phyloP scores from a whole-genome alignment of 2,329 filamentous ascomycete genomes.

The Ascochyta lentis region DNA sequence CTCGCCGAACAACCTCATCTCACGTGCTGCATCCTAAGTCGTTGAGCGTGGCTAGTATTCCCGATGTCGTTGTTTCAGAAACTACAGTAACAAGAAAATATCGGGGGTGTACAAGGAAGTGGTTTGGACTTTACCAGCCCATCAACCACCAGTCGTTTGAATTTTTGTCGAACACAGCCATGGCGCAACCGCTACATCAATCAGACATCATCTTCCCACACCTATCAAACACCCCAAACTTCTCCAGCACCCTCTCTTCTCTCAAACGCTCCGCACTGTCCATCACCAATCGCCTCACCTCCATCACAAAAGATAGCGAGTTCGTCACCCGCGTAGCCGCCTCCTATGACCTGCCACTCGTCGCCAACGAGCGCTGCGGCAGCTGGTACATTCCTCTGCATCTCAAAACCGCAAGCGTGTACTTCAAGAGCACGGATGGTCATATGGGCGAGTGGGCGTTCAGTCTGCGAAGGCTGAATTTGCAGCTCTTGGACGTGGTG shows the following conservation, averaged over 20 bases:
- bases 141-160: too few species aligned
- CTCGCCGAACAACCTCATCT: too few species aligned
- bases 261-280: conserved; percentile 79
- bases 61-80: too few species aligned
- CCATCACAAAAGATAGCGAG: conserved; percentile 75
- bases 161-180: conserved; percentile 5
- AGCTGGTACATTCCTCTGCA: conserved; percentile 85
- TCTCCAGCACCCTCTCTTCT: conserved; percentile 68
- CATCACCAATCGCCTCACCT: conserved; percentile 80
- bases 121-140: too few species aligned
- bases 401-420: conserved; percentile 74
- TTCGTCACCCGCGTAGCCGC: conserved; percentile 72
- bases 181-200: conserved; percentile 38
- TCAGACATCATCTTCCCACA: conserved; percentile 61
- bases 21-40: too few species aligned
- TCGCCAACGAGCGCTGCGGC: conserved; percentile 94
- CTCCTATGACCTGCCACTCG: conserved; percentile 69
- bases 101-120: too few species aligned
- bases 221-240: conserved; percentile 68
- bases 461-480: conserved; percentile 81
- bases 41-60: too few species aligned
- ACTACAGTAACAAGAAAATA: too few species aligned
- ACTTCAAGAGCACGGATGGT: conserved; percentile 98
- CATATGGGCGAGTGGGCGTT: conserved; percentile 92
- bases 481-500: conserved; percentile 77